Conservation (phyloP, 1,284 basidiomycete genomes). For the Boletus subluridellus region DNA sequence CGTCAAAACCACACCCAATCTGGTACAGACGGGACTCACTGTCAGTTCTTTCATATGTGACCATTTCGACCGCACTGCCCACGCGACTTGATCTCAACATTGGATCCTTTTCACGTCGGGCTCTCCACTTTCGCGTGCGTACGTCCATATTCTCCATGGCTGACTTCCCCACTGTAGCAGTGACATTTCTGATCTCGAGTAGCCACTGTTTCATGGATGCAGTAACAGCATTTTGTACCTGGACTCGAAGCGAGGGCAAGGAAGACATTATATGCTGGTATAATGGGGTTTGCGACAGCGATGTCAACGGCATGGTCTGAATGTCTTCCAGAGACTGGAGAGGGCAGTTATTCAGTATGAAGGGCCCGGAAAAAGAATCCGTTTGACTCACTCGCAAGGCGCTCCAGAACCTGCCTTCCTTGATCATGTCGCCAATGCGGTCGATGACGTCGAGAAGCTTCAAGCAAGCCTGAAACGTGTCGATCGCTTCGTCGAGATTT, state of each 20-base stretch:
- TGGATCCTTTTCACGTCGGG: conserved; percentile 74
- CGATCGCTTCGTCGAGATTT: conserved; percentile 95
- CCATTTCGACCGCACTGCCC: conserved; percentile 91
- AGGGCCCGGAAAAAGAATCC: conserved; percentile 7
- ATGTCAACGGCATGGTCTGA: conserved; percentile 85
- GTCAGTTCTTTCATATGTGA: conserved; percentile 92
- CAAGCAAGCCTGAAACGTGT: conserved; percentile 88
- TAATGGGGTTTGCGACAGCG: conserved; percentile 89
- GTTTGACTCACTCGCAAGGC: conserved; percentile 79
- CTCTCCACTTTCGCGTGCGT: conserved; percentile 82
- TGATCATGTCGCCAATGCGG: conserved; percentile 89
- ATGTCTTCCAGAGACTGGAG: conserved; percentile 89
- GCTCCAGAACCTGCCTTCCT: conserved; percentile 92
- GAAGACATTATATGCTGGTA: conserved; percentile 91
- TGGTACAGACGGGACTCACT: conserved; percentile 53
- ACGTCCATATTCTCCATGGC: conserved; percentile 90
- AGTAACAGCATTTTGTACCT: conserved; percentile 91
- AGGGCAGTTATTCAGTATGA: conserved; percentile 31
- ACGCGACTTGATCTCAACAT: conserved; percentile 77
- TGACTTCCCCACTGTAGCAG: conserved; percentile 80
- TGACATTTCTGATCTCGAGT: conserved; percentile 89
- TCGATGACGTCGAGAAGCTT: conserved; percentile 93
- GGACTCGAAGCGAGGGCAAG: conserved; percentile 82
- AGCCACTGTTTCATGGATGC: conserved; percentile 97
- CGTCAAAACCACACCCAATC: neutral